Percentiles rank a stretch among this genome's conserved stretches.
Evolutionary conservation across 371 early-diverging fungal species (phyloP).

Genomic region (Syncephalis fuscata): DNA sequence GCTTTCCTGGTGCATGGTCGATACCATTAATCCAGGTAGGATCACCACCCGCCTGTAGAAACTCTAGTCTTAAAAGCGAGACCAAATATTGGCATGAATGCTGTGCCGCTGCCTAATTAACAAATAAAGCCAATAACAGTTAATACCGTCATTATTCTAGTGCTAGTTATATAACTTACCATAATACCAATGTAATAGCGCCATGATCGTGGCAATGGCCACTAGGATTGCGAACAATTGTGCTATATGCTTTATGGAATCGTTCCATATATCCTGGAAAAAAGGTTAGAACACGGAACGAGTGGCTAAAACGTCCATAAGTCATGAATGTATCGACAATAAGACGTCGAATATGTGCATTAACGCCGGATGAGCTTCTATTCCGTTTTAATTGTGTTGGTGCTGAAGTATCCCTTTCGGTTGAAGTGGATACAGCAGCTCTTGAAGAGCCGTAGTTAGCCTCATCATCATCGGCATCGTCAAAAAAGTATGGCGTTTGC

Average conservation of each 20-base stretch:
- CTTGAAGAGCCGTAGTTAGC: slow-evolving; percentile 5
- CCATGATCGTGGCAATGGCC: slow-evolving; percentile 37
- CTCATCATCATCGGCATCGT: slow-evolving; percentile 10
- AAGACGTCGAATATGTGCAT: slow-evolving; percentile 2
- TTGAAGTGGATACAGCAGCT: slow-evolving; percentile 10
- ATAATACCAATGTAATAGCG: slow-evolving; percentile 36
- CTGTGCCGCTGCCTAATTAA: slow-evolving; percentile 32
- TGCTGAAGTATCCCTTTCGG: slow-evolving; percentile 8
- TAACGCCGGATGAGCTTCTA: not conserved
- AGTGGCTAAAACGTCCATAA: slow-evolving; percentile 31
- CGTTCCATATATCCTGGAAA: slow-evolving; percentile 44
- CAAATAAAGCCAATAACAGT: not conserved
- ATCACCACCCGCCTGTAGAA: slow-evolving; percentile 36
- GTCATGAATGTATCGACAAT: slow-evolving; percentile 30
- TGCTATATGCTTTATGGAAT: slow-evolving; percentile 20
- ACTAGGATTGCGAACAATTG: slow-evolving; percentile 20
- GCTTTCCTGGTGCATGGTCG: slow-evolving; percentile 27
- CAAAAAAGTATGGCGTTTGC: slow-evolving; percentile 9
- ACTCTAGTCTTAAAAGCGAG: slow-evolving; percentile 29
- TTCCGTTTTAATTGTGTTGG: slow-evolving; percentile 6
- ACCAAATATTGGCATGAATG: slow-evolving; percentile 41
- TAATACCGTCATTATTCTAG: not conserved
- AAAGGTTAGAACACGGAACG: slow-evolving; percentile 34
- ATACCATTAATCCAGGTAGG: slow-evolving; percentile 37
- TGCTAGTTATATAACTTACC: slow-evolving; percentile 14